Evolutionary conservation across 345 rosid genomes (phyloP).

Genomic region (Trapa bicornis): DNA sequence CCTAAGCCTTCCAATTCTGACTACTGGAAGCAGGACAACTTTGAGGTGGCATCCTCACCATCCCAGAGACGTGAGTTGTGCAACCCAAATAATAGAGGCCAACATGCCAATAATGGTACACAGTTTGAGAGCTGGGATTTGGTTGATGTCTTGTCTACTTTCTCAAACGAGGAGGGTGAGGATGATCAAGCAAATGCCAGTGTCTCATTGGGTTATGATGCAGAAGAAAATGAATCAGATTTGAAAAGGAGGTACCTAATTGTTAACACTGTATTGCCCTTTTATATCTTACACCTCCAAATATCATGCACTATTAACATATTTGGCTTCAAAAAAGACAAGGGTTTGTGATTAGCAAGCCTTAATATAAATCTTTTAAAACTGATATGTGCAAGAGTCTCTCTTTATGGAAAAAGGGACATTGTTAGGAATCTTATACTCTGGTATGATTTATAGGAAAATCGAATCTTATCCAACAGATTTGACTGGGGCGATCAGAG

Average conservation of each 20-base stretch:
- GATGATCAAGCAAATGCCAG: conserved; percentile 65
- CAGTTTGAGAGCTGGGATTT: conserved; percentile 50
- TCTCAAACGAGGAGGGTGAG: conserved; percentile 68
- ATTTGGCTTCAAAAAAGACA: neutral
- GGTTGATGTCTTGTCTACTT: conserved; percentile 60
- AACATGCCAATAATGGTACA: conserved; percentile 36
- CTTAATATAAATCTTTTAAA: no score
- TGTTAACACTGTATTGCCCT: neutral
- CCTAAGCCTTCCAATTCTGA: conserved; percentile 35
- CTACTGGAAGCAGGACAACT: conserved; percentile 42
- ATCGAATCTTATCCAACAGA: conserved; percentile 63
- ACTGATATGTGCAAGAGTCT: no score
- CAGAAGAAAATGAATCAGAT: conserved; percentile 60
- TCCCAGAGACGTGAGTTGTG: conserved; percentile 39
- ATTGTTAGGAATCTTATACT: conserved; percentile 2
- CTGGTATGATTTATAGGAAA: conserved; percentile 36
- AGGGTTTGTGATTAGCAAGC: neutral
- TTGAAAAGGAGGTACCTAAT: conserved; percentile 68
- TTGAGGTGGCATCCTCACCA: conserved; percentile 59
- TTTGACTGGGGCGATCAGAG: conserved; percentile 88
- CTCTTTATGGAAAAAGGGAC: neutral
- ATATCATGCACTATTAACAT: neutral
- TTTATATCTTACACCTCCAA: neutral
- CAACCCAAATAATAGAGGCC: conserved; percentile 26
- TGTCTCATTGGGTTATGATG: conserved; percentile 47